Base-by-base conservation (phyloP, 2,329 filamentous ascomycete genomes). In the Colletotrichum brevisporum region DNA sequence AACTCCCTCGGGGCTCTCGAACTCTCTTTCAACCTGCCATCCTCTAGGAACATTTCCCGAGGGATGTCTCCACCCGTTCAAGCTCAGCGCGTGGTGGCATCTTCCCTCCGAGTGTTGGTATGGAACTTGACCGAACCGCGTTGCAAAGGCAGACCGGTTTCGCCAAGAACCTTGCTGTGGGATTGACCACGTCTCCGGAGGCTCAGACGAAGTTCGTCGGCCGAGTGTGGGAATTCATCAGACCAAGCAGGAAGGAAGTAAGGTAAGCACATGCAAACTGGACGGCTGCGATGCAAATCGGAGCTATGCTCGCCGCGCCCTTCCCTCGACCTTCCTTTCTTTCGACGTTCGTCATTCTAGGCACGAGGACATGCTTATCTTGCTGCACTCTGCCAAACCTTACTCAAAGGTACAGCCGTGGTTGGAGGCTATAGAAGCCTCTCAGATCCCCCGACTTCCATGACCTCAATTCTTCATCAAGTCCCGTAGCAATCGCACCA, bases 241-340 rank as follows among this genome's bases (percentile, higher is more conserved):
- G 41, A 43, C 41, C 41, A 39, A 13, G 21, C 21, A 24, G 2
- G 2, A 5, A 31, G 27, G 27, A 31, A 31, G 27, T 2, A 9
- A 31, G 27, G 27, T 8, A 57, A 16, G 51, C 67, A 69, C 55
- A 69, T 67, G 67, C 47, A 36, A 24, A 56, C 50, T 61, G 13
- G 51, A 36, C 41, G 45, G 31, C 31, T 41, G 39, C 24, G 36
- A 51, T 60, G 61, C 66, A 51, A 13, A 41, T 21, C 39, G n/a
- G 43, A 55, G 61, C 31, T 66, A 13, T 54, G 24, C n/a, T 31
- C n/a, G 21, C 6, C 55, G 18, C 31, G 31, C 31, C 31, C 31
- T 36, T 36, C 31, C 31, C 31, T 36, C 10, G 31, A 36, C 31
- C 31, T 36, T 66, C 55, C 55, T 61, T 61, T 55, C 43, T 13